Base-by-base conservation (phyloP, 2,329 filamentous ascomycete genomes). In the Acrocalymma vagum region DNA sequence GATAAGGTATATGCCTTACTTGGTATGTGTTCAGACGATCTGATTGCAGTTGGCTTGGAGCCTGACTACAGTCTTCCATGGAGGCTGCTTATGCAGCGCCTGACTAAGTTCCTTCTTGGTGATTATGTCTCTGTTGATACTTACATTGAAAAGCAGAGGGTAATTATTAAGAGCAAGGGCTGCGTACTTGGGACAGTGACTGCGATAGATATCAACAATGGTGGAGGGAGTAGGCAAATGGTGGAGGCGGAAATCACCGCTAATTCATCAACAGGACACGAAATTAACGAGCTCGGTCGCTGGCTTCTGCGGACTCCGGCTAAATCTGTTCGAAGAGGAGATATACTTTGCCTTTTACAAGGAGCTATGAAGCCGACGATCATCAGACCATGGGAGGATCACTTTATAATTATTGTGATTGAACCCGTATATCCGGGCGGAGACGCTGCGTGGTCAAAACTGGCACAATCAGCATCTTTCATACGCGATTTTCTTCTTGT, bases 1-100 rank as follows among this genome's bases (percentile, higher is more conserved):
- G 51, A 51, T 16, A 51, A 41, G 27, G 30, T 54, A n/a, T 48
- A 34, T 44, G 41, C 41, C 9, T 29, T 51, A 5, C 27, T 48
- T 1, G 38, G 44, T 9, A 39, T 51, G 30, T 43, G 43, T 18
- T 38, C 36, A 9, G 47, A 48, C 34, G 31, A 37, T 27, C 13
- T 20, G 2, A 25, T 25, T 14, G 25, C 25, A 26, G 15, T 13
- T 29, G 16, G 26, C 5, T 16, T 42, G 15, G 21, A 17, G 13
- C 47, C 44, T 38, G 38, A 53, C 36, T 51, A 48, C 28, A 21
- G 10, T n/a, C 26, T 36, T 30, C 26, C 33, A 37, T 42, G 38
- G 38, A 23, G 28, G 13, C 14, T 30, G 10, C 20, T 45, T 7
- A 38, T 45, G 14, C 13, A 20, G 24, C 10, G 26, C 13, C 32